Percentiles rank a stretch among this genome's conserved stretches.
Conservation (phyloP, 768 basidiomycete genomes). For the Cystoderma amianthinum region DNA sequence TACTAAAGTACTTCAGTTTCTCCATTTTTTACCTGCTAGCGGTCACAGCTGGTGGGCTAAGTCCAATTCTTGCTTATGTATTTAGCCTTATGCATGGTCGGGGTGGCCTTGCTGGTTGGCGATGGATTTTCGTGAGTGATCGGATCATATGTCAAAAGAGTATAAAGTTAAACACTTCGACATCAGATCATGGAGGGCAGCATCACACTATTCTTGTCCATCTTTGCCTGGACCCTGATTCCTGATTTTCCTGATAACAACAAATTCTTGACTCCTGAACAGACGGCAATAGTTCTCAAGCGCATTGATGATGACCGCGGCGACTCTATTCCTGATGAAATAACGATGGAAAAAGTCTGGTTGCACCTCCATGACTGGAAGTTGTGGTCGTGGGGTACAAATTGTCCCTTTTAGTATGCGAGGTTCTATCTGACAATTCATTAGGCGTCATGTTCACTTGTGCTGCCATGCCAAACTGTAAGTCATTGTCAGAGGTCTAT, state of each 20-base stretch:
- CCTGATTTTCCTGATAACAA: conserved; percentile 28
- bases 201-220: conserved; percentile 20
- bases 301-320: conserved; percentile 30
- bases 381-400: conserved; percentile 29
- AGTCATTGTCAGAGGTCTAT: conserved; percentile 4
- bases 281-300: conserved; percentile 25
- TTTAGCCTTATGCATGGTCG: conserved; percentile 18
- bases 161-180: no score
- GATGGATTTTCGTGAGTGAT: conserved; percentile 29
- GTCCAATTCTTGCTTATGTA: conserved; percentile 20
- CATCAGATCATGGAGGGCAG: no score
- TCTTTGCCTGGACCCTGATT: conserved; percentile 21
- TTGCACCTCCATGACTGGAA: conserved; percentile 27
- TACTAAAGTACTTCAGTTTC: conserved; percentile 11
- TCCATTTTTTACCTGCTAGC: conserved; percentile 24
- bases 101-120: conserved; percentile 24
- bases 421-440: no score
- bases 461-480: conserved; percentile 33
- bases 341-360: conserved; percentile 21
- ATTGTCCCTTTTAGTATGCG: no score
- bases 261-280: conserved; percentile 24
- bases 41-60: conserved; percentile 21
- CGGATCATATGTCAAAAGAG: no score
- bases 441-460: conserved; percentile 38
- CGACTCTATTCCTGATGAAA: conserved; percentile 26